Evolutionary conservation across 805 yeast genomes (phyloP), one percentile per base, ranked within the genome.

Genomic region (Torulaspora delbrueckii): DNA sequence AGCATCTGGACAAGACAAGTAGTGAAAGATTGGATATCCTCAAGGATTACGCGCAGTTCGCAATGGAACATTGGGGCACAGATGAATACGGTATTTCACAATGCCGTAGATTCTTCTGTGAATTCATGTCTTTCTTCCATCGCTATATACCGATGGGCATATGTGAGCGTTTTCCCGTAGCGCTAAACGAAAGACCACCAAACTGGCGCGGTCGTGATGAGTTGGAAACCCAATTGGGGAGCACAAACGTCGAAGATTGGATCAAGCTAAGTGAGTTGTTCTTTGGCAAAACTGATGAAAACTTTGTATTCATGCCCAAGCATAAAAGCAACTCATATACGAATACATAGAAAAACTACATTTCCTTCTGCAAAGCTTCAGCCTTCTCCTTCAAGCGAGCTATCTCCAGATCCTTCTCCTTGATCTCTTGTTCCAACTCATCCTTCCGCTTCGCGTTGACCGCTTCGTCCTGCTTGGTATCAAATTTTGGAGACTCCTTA

Each of bases 41-140:
- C 57, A 72, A 73, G 52, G 76, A 74, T 42, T 93, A 81, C 62
- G 80, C 95, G 3, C 69, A 81, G 44, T 86, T 71, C 63, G 97
- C 99, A 0, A 73, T 93, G 54, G 88, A 88, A 56, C 98, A 93
- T 67, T 93, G 99, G 98, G 99, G 99, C 4, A 76, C 96, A 0
- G 99, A 93, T 62, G 96, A 87, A 57, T 91, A 83, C 65, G 99
- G 99, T 33, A 77, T 93, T 45, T 84, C 86, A 47, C 79, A 79
- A 53, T 82, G 96, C 10, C 81, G 99, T 66, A 75, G 98, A 58
- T 93, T 79, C 66, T 71, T 91, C 74, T 91, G 97, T 69, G 99
- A 93, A 67, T 93, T 88, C 66, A 72, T 93, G 62, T 85, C 96
- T 39, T 93, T 93, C 67, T 86, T 95, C 56, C 95, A 93, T 63